Evolutionary conservation across 31 red algal genomes (phyloP), one percentile per base, ranked within the genome.

Genomic region (Porphyra umbilicalis): DNA sequence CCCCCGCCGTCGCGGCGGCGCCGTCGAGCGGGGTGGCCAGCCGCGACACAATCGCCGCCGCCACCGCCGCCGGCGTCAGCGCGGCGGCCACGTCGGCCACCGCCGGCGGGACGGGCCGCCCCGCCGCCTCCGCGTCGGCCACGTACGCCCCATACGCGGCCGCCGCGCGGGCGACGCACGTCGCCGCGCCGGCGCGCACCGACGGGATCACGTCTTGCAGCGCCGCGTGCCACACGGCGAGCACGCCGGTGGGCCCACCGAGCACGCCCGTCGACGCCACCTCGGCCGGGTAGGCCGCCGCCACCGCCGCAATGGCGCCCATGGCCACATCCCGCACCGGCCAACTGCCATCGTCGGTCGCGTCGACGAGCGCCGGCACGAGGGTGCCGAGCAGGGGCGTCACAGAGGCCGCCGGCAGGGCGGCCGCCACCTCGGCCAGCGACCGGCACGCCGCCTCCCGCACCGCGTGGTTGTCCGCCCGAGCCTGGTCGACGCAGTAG

Each of bases 391-490:
- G 75, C 75, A 79, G 89, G 10, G 85, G 81, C 34, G 78, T 75
- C 77, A 99, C 46, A 0, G 77, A 31, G 9, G 30, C 36, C 33
- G 75, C 37, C 15, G 86, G 82, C 37, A 97, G 79, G n/a, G 75
- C 44, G 16, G 82, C 46, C 30, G 83, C 79, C 29, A 92, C 77
- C 75, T 99, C 97, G 2, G 86, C 90, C 38, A 99, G 79, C 32
- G 87, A 78, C 74, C 94, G 93, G 81, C 94, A 96, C 6, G 97
- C 88, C 31, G 97, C 97, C 79, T 99, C 97, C 36, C 97, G 87
- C 32, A 99, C 97, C 25, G 88, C 94, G 80, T 99, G 97, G 81
- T 99, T 99, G 37, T 99, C 97, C 37, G 97, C 97, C 29, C 76
- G 18, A 33, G 86, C 89, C 82, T 96, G 88, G 46, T 71, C 83